These are phyloP conservation scores for Cucurbitaria berberidis DNA, from an alignment of 2,329 filamentous ascomycete genomes.

Conservation along the genomic window DNA sequence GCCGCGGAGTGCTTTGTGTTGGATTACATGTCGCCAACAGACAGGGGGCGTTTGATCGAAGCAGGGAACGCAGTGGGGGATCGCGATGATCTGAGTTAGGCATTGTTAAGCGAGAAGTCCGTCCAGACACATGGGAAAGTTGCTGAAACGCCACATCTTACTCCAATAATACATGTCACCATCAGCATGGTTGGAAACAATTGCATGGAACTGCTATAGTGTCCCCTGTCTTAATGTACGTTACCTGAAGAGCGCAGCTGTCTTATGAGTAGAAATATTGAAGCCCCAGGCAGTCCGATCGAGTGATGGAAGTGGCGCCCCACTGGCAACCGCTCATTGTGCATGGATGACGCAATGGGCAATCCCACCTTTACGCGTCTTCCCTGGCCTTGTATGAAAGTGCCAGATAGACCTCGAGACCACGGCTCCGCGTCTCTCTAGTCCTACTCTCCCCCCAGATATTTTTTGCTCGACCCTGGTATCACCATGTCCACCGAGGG, in stretches of 20 bases:
- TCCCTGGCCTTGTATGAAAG: constrained; percentile 7
- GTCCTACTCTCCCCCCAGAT: background rate
- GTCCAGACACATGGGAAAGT: constrained; percentile 10
- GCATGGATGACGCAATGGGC: constrained; percentile 27
- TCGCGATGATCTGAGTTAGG: constrained; percentile 10
- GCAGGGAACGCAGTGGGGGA: constrained; percentile 2
- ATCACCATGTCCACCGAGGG: constrained; percentile 39
- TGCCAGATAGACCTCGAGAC: constrained; percentile 11
- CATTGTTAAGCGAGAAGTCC: constrained; percentile 22
- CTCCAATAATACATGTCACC: background rate
- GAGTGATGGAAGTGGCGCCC: constrained; percentile 8
- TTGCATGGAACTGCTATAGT: background rate
- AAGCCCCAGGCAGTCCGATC: constrained; percentile 1
- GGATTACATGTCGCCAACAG: background rate
- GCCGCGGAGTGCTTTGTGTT: background rate
- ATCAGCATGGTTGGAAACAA: background rate
- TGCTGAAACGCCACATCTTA: constrained; percentile 2
- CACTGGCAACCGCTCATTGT: constrained; percentile 15
- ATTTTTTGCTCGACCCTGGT: background rate
- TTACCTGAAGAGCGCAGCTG: background rate
- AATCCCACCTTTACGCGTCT: constrained; percentile 4
- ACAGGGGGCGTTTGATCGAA: constrained; percentile 1
- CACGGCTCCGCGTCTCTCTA: background rate
- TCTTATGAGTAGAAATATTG: no score
- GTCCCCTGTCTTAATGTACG: background rate